Conservation (phyloP, 1,284 basidiomycete genomes). For the Puccinia polysora region DNA sequence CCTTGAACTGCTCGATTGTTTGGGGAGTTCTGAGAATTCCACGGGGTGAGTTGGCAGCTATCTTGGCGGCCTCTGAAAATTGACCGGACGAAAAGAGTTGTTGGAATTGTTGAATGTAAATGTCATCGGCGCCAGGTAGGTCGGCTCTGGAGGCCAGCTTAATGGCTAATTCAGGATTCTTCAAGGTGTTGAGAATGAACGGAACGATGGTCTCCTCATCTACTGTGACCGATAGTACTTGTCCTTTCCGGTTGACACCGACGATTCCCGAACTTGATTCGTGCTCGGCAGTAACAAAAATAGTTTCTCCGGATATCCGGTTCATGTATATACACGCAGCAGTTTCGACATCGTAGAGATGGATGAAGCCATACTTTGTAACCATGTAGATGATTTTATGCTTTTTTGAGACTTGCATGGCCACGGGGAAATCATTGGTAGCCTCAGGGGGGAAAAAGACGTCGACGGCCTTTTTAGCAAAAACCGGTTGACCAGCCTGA, state of each 20-base stretch:
- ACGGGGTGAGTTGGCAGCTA: slow-evolving; percentile 94
- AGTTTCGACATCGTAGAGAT: slow-evolving; percentile 97
- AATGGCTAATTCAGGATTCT: slow-evolving; percentile 97
- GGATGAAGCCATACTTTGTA: slow-evolving; percentile 99
- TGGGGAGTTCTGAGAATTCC: slow-evolving; percentile 91
- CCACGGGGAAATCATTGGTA: slow-evolving; percentile 98
- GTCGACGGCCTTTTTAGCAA: slow-evolving; percentile 96
- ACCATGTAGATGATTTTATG: slow-evolving; percentile 97
- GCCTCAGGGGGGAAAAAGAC: slow-evolving; percentile 99
- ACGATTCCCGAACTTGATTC: slow-evolving; percentile 92
- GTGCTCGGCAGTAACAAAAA: slow-evolving; percentile 97
- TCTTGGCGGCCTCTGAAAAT: slow-evolving; percentile 93
- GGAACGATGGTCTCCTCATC: slow-evolving; percentile 95
- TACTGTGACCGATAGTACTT: slow-evolving; percentile 92
- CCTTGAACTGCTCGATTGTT: slow-evolving; percentile 98
- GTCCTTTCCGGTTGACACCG: slow-evolving; percentile 98
- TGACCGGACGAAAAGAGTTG: slow-evolving; percentile 84
- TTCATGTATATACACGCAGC: slow-evolving; percentile 99
- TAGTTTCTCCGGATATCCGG: slow-evolving; percentile 98
- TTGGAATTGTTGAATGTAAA: slow-evolving; percentile 94
- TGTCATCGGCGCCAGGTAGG: slow-evolving; percentile 92
- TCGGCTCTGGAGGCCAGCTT: slow-evolving; percentile 96
- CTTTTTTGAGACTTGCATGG: slow-evolving; percentile 96
- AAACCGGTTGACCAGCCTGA: slow-evolving; percentile 80
- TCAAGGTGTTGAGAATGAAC: slow-evolving; percentile 86